Conservation (phyloP, 805 yeast genomes). For the Myxozyma vanderwaltii region DNA sequence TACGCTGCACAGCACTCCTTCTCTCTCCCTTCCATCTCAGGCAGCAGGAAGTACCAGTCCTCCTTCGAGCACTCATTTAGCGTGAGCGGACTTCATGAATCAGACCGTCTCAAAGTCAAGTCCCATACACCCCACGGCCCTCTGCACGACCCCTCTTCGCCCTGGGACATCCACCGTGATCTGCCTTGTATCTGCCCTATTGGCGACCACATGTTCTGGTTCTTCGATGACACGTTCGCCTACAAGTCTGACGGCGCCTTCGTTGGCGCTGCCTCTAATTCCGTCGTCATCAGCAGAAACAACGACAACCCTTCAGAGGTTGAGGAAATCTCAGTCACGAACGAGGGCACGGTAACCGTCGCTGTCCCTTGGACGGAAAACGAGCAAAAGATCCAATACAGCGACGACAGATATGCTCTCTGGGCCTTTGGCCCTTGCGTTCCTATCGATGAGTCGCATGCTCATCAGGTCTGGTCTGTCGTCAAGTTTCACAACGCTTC, state of each 20-base stretch:
- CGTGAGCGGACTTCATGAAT: not conserved
- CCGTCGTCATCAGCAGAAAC: constrained; percentile 13
- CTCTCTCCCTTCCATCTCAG: not conserved
- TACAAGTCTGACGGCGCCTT: constrained; percentile 16
- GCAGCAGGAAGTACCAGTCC: not conserved
- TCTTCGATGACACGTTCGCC: constrained; percentile 29
- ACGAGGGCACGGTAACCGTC: constrained; percentile 16
- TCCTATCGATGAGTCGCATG: constrained; percentile 12
- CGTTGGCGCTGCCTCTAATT: constrained; percentile 29
- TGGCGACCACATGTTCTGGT: constrained; percentile 28
- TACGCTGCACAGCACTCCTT: not conserved
- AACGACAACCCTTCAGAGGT: constrained; percentile 7
- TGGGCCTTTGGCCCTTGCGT: constrained; percentile 27
- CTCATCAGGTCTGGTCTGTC: constrained; percentile 26
- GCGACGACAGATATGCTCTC: constrained; percentile 20
- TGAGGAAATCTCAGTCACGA: constrained; percentile 17
- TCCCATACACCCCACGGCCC: constrained; percentile 7
- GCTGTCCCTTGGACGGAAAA: constrained; percentile 27
- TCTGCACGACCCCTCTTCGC: constrained; percentile 12
- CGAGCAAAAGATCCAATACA: constrained; percentile 17
- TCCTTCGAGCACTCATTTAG: not conserved
- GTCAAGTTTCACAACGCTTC: constrained; percentile 14
- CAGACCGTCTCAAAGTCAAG: constrained; percentile 13
- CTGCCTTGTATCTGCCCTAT: constrained; percentile 21
- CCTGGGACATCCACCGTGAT: constrained; percentile 25